These are phyloP conservation scores for Paraphoma chrysanthemicola DNA, from an alignment of 2,329 filamentous ascomycete genomes.

Conservation along the genomic window DNA sequence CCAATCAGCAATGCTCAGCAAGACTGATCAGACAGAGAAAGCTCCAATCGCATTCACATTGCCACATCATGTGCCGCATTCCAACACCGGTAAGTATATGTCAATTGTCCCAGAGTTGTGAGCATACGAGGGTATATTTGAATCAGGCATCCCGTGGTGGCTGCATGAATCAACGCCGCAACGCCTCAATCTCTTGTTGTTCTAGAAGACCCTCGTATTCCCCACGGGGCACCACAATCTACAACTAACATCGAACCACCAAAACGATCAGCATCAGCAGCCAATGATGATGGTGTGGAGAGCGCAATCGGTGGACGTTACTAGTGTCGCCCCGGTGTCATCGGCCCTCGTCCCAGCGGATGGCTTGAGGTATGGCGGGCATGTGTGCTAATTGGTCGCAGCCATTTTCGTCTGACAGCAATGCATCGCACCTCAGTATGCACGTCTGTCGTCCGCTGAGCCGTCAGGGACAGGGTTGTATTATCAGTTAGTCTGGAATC, in stretches of 20 bases:
- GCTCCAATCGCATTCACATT: background rate
- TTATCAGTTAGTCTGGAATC: constrained; percentile 5
- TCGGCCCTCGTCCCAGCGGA: constrained; percentile 30
- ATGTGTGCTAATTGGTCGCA: constrained; percentile 22
- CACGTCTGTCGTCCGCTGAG: constrained; percentile 22
- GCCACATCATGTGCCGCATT: background rate
- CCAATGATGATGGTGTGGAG: constrained; percentile 8
- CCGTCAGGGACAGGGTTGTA: constrained; percentile 10
- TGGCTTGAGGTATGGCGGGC: constrained; percentile 23
- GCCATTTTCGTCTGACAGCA: constrained; percentile 14
- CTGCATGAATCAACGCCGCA: constrained; percentile 10
- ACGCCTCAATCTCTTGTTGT: constrained; percentile 9
- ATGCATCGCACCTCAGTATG: constrained; percentile 20
- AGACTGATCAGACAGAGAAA: background rate
- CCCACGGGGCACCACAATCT: constrained; percentile 22
- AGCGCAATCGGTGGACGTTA: constrained; percentile 11
- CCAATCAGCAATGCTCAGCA: background rate
- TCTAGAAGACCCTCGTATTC: constrained; percentile 18
- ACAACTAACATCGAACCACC: constrained; percentile 16
- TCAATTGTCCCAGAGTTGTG: background rate
- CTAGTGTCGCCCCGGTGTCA: constrained; percentile 24
- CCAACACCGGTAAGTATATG: background rate
- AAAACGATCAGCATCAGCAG: constrained; percentile 9
- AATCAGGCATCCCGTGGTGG: constrained; percentile 10
- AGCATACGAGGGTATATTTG: background rate